These are phyloP conservation scores for Lotmaria passim DNA, from an alignment of 208 protist species.

Conservation along the genomic window DNA sequence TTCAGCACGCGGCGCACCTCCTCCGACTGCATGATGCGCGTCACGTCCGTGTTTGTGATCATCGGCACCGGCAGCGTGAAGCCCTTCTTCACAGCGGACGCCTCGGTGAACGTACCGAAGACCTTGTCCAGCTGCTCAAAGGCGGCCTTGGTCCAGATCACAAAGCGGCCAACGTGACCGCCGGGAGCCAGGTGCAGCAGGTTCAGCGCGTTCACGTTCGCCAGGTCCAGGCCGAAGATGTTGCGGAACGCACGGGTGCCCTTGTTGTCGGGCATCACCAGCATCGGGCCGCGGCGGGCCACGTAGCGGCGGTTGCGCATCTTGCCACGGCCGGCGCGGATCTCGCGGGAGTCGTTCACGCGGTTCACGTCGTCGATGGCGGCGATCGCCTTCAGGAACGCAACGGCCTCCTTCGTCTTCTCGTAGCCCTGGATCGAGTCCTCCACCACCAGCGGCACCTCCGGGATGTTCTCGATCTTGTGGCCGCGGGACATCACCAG, in stretches of 20 bases:
- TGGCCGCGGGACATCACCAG: slow-evolving; percentile 99
- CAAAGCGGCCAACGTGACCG: slow-evolving; percentile 98
- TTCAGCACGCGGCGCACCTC: slow-evolving; percentile 80
- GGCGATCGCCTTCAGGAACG: slow-evolving; percentile 92
- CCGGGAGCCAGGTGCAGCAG: slow-evolving; percentile 99
- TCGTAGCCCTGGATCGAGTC: slow-evolving; percentile 87
- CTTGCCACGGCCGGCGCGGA: slow-evolving; percentile 97
- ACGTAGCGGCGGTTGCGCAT: slow-evolving; percentile 97
- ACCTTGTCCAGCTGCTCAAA: slow-evolving; percentile 97
- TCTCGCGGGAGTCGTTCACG: slow-evolving; percentile 84
- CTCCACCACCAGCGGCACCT: slow-evolving; percentile 98
- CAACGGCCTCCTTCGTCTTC: slow-evolving; percentile 97
- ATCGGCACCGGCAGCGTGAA: slow-evolving; percentile 76
- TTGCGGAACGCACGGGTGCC: slow-evolving; percentile 96
- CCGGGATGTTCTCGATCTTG: slow-evolving; percentile 93
- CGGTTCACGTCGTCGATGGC: slow-evolving; percentile 96
- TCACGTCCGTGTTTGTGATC: slow-evolving; percentile 79
- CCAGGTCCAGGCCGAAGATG: slow-evolving; percentile 97
- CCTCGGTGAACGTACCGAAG: slow-evolving; percentile 93
- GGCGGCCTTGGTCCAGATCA: slow-evolving; percentile 99
- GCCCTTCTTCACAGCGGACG: slow-evolving; percentile 90
- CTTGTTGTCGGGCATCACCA: slow-evolving; percentile 94
- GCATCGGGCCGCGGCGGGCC: slow-evolving; percentile 95
- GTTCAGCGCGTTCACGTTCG: slow-evolving; percentile 95
- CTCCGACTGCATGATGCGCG: slow-evolving; percentile 83